Evolutionary conservation across 495 filamentous ascomycete genomes (phyloP).

Genomic region (Penicillium lividum): DNA sequence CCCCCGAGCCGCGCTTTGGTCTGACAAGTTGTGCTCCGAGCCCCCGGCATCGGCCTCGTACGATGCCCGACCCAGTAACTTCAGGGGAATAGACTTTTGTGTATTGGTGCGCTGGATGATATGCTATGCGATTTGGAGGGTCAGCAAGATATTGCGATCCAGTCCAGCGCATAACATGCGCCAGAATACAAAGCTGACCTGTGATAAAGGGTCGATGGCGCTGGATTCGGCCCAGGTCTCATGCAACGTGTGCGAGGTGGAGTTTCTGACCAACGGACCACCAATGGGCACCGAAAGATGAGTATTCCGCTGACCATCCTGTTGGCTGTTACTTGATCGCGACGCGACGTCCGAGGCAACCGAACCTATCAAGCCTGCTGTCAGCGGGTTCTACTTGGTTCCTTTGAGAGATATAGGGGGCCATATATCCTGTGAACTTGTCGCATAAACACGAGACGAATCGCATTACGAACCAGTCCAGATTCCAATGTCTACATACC

Average conservation of each 20-base stretch:
- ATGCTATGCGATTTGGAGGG: constrained; percentile 45
- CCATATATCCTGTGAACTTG: not conserved
- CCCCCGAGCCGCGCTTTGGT: constrained; percentile 37
- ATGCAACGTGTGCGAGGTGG: constrained; percentile 30
- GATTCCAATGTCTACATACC: constrained; percentile 22
- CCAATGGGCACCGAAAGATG: constrained; percentile 22
- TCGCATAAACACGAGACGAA: constrained; percentile 3
- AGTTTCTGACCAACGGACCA: constrained; percentile 27
- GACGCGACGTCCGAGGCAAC: constrained; percentile 38
- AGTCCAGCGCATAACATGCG: not conserved
- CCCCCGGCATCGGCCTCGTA: constrained; percentile 56
- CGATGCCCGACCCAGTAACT: constrained; percentile 58
- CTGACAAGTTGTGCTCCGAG: constrained; percentile 42
- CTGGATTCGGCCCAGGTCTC: constrained; percentile 39
- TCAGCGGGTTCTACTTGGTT: constrained; percentile 3
- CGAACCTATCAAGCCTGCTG: constrained; percentile 29
- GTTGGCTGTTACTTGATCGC: constrained; percentile 36
- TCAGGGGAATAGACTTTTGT: constrained; percentile 66
- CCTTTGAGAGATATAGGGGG: not conserved
- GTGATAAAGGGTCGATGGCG: constrained; percentile 58
- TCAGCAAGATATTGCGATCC: not conserved
- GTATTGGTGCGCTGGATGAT: constrained; percentile 84
- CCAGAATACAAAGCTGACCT: constrained; percentile 39
- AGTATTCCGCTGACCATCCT: constrained; percentile 32
- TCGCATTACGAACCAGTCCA: constrained; percentile 4